A percentile compares a stretch with the other conserved stretches of the same genome.
Conservation (phyloP, 75 land plant species). For the Larix kaempferi region DNA sequence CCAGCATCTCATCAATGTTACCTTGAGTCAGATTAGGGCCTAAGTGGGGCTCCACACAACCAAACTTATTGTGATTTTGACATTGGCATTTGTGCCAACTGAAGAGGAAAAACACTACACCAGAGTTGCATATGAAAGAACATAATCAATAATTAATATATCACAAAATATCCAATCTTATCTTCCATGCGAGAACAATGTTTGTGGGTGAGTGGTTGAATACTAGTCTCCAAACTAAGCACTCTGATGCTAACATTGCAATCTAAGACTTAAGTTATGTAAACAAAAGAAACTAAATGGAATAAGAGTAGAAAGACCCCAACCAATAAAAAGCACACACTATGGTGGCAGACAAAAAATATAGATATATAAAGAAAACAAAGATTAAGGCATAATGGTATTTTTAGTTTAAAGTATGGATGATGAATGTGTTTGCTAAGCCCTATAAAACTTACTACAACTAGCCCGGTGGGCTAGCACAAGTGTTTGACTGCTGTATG, state of each 20-base stretch:
- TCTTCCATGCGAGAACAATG: background rate
- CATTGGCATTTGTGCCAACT: background rate
- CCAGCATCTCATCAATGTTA: background rate
- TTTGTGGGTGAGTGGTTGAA: background rate
- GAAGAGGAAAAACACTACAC: background rate
- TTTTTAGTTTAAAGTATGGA: too few species aligned
- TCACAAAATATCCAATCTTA: background rate
- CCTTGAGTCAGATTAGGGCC: background rate
- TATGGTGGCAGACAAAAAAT: background rate
- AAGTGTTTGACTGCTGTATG: too few species aligned
- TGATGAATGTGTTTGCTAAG: too few species aligned
- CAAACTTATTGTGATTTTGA: background rate
- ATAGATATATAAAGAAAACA: background rate
- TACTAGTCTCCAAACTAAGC: background rate
- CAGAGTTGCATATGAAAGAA: background rate
- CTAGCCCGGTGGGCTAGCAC: too few species aligned
- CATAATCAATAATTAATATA: background rate
- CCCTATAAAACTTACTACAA: background rate
- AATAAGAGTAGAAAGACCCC: background rate
- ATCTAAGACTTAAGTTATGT: background rate
- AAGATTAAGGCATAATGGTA: background rate
- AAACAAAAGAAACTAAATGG: background rate
- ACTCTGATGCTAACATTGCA: background rate
- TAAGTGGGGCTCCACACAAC: constrained; percentile 1
- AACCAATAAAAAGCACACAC: background rate